Base-by-base conservation (phyloP, 208 protist species). In the Leishmania gerbilli region DNA sequence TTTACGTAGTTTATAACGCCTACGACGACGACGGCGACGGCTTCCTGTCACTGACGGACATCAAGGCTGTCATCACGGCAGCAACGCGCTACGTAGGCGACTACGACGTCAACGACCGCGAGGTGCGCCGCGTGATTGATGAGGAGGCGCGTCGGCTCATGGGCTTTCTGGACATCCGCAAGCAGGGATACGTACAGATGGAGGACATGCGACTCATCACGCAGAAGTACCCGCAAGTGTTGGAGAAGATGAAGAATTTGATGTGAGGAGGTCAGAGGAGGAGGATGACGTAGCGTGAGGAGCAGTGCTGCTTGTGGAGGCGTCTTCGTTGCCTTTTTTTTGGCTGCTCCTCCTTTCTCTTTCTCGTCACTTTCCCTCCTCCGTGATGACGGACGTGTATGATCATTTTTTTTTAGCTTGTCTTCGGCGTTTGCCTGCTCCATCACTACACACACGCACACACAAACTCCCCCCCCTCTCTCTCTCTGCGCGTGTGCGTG, bases 1-100 rank as follows among this genome's bases (percentile, higher is more conserved):
- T 97, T 78, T 84, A 91, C 62, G 88, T 99, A 53, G 88, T 98
- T 47, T 99, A 98, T 83, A 92, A 94, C 75, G 91, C 96, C 31
- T 99, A 98, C 87, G 98, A 99, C 88, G 87, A 92, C n/a, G 93
- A 99, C 81, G 89, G 92, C 15, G 93, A 98, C 68, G 97, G 96
- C n/a, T 92, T 86, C 81, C 89, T 99, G 42, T 96, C 91, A 8
- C 82, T 93, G 31, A 72, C 88, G 5, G 97, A 99, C 49, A 91
- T 99, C 79, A 89, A 88, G 65, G 79, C 87, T 71, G 95, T 98
- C 56, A 94, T 99, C 64, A 96, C 95, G 49, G 92, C 90, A 6
- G 94, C 96, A 64, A 98, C 95, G 55, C 85, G 89, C 7, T 98
- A 96, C 80, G 97, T 97, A 21, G 95, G 93, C 27, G 93, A 98